Conservation (phyloP, 805 yeast species). For the Lipomyces chichibuensis region DNA sequence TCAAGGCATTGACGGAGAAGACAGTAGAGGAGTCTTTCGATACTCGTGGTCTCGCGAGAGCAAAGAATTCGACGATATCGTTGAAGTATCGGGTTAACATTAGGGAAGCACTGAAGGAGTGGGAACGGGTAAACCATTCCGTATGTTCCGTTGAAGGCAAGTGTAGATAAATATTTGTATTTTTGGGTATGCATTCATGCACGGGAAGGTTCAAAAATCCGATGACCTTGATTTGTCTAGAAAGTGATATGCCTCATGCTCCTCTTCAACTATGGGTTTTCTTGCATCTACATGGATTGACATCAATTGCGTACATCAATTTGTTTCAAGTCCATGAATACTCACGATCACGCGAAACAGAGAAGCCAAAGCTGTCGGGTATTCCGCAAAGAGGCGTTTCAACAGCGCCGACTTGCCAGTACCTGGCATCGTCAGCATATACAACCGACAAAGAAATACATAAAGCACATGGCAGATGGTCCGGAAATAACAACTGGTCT, state of each 20-base stretch:
- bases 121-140: slow-evolving; percentile 38
- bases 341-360: slow-evolving; percentile 74
- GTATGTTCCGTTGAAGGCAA: slow-evolving; percentile 30
- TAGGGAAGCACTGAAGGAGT: slow-evolving; percentile 63
- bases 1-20: slow-evolving; percentile 45
- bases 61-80: slow-evolving; percentile 68
- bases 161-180: background rate
- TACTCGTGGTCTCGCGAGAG: slow-evolving; percentile 55
- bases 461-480: slow-evolving; percentile 66
- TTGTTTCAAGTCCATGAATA: slow-evolving; percentile 3
- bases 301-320: background rate
- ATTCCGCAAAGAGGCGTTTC: slow-evolving; percentile 86
- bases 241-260: slow-evolving; percentile 90
- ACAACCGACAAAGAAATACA: background rate
- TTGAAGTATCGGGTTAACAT: slow-evolving; percentile 86
- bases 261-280: slow-evolving; percentile 88
- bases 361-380: slow-evolving; percentile 85
- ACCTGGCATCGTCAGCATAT: slow-evolving; percentile 44
- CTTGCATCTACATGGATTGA: slow-evolving; percentile 70
- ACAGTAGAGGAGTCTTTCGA: slow-evolving; percentile 54
- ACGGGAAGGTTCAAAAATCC: background rate
- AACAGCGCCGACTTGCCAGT: slow-evolving; percentile 94
- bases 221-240: slow-evolving; percentile 73
- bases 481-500: slow-evolving; percentile 91
- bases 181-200: background rate